These are phyloP conservation scores for Salix udensis DNA, from an alignment of 345 rosid genomes.

Conservation along the genomic window DNA sequence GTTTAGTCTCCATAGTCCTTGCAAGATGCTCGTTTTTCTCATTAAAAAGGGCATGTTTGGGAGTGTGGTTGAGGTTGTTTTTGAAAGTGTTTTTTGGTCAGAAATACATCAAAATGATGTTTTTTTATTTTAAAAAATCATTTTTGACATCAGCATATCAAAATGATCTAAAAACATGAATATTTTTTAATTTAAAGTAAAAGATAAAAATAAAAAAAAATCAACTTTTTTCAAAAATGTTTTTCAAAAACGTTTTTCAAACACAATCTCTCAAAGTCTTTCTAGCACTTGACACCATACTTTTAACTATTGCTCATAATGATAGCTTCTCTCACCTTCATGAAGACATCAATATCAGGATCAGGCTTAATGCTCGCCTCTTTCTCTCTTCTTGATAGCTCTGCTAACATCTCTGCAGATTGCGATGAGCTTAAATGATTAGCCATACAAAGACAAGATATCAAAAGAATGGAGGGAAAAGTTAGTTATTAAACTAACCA, in stretches of 20 bases:
- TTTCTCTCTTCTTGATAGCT: constrained; percentile 68
- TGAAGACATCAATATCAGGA: constrained; percentile 63
- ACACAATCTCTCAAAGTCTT: background rate
- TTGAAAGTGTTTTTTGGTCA: too few species aligned
- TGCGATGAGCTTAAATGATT: background rate
- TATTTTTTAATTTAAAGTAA: too few species aligned
- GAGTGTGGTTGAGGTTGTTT: too few species aligned
- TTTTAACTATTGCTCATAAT: constrained; percentile 48
- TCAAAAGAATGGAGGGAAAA: too few species aligned
- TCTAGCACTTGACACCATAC: constrained; percentile 37
- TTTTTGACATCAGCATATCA: too few species aligned
- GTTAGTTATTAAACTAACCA: constrained; percentile 32
- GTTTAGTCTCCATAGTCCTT: background rate
- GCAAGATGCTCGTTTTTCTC: background rate
- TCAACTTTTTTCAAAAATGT: too few species aligned
- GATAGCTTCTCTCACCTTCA: constrained; percentile 44
- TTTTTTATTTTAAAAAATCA: too few species aligned
- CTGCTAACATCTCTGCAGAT: constrained; percentile 51
- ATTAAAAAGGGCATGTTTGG: background rate
- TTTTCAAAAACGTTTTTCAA: too few species aligned
- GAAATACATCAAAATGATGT: too few species aligned
- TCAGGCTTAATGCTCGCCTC: constrained; percentile 67
- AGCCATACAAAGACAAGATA: background rate
- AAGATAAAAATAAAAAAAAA: too few species aligned
- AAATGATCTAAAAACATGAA: too few species aligned